Base-by-base conservation (phyloP, 2,329 filamentous ascomycete genomes). In the Hyphodiscus sp. region DNA sequence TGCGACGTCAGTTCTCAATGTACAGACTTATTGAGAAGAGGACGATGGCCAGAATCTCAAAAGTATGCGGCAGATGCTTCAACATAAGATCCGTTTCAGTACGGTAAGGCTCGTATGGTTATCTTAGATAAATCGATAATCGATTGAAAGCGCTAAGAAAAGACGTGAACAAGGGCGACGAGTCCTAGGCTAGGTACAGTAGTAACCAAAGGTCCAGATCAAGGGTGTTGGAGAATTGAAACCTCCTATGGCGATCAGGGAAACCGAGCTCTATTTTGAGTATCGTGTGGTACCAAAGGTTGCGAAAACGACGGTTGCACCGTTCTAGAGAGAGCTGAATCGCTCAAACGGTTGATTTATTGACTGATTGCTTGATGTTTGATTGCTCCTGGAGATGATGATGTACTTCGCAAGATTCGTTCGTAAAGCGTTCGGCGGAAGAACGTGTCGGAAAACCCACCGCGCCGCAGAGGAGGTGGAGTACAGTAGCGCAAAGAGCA, bases 191-290 rank as follows among this genome's bases (percentile, higher is more conserved):
- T 41, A 45, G 41, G 6, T 26, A 26, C n/a, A n/a, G n/a, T n/a
- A 8, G 23, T 38, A 38, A 16, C 10, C 18, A 38, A 38, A 51
- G 49, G 51, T 58, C 33, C 4, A 13, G 33, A 44, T 49, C 42
- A 46, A 55, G 45, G 47, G 20, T 42, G 19, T 51, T 29, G 48
- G 51, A 47, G 47, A 57, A 58, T 38, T 49, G 53, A 58, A 58
- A 58, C 58, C 59, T 53, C 55, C 56, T 58, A 62, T 57, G 57
- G 54, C 53, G 56, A 62, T 59, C 58, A 63, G 56, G 58, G 57
- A 41, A 47, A 29, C 49, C 60, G 62, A 59, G 59, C 60, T 60
- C 55, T 59, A 57, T 19, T 46, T 15, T 38, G 23, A 26, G 19
- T 26, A 26, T 54, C 38, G 20, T 38, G 33, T 47, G 49, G 29